Conservation (phyloP, 2,329 filamentous ascomycete genomes). For the Monilinia aucupariae region DNA sequence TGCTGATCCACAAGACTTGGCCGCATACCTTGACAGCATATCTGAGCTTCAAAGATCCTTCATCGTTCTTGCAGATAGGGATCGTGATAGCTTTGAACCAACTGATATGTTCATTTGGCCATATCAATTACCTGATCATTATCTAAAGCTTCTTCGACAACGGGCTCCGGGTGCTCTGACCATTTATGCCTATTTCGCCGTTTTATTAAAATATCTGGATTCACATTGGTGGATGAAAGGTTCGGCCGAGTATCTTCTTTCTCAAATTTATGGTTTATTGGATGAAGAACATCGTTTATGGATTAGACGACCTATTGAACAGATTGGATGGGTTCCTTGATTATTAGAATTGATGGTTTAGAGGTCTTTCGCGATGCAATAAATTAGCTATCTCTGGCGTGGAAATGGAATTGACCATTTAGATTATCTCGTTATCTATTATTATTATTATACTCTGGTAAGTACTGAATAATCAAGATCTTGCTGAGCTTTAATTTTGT, state of each 20-base stretch:
- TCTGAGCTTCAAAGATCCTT: conserved; percentile 36
- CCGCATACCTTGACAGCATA: conserved; percentile 34
- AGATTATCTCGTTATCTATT: too few relatives aligned
- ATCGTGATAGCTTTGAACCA: conserved; percentile 32
- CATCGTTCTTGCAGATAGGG: conserved; percentile 24
- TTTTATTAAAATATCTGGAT: conserved; percentile 36
- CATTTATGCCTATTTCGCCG: conserved; percentile 38
- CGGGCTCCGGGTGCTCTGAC: conserved; percentile 35
- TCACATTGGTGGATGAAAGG: conserved; percentile 38
- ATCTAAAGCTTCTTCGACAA: conserved; percentile 36
- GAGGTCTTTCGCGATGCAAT: too few relatives aligned
- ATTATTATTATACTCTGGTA: too few relatives aligned
- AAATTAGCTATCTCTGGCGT: too few relatives aligned
- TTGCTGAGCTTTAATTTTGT: too few relatives aligned
- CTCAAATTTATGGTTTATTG: conserved; percentile 34
- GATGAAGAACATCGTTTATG: conserved; percentile 38
- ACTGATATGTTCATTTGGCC: conserved; percentile 41
- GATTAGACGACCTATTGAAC: conserved; percentile 36
- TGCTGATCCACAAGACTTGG: conserved; percentile 23
- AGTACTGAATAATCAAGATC: too few relatives aligned
- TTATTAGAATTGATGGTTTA: not conserved
- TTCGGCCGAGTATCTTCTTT: conserved; percentile 36
- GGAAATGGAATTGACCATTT: too few relatives aligned
- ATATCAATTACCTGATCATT: conserved; percentile 36
- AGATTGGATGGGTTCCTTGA: conserved; percentile 31